phyloP scores from a whole-genome alignment of 2,329 filamentous ascomycete genomes.

The Botryosphaeria agaves region DNA sequence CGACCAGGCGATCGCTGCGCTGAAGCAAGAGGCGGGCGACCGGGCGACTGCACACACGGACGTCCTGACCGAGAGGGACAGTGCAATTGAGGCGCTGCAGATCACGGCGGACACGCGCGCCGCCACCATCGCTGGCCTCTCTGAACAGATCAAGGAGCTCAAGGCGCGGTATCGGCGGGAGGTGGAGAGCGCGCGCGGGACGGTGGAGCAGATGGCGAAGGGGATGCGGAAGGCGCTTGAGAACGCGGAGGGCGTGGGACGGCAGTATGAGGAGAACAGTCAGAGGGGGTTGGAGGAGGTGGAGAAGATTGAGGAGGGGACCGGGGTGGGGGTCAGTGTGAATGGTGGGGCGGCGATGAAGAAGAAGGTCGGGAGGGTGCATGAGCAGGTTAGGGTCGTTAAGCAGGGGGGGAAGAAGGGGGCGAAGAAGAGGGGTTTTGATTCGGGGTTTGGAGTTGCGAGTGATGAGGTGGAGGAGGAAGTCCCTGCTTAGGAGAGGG shows the following conservation, averaged over 20 bases:
- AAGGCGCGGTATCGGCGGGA: slow-evolving; percentile 15
- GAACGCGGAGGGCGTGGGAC: background rate
- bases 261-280: slow-evolving; percentile 1
- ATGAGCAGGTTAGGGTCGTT: background rate
- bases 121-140: slow-evolving; percentile 14
- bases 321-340: background rate
- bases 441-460: no score
- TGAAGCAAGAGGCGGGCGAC: slow-evolving; percentile 12
- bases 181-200: slow-evolving; percentile 7
- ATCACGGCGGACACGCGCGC: slow-evolving; percentile 15
- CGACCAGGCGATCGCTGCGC: slow-evolving; percentile 19
- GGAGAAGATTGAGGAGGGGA: slow-evolving; percentile 8
- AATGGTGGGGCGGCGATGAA: background rate
- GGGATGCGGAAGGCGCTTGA: slow-evolving; percentile 4
- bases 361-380: background rate
- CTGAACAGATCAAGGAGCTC: slow-evolving; percentile 14
- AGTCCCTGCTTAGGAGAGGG: no score
- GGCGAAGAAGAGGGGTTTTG: background rate
- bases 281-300: slow-evolving; percentile 4
- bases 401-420: background rate
- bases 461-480: no score
- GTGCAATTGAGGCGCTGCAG: slow-evolving; percentile 15
- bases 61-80: slow-evolving; percentile 9
- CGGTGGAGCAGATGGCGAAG: slow-evolving; percentile 6
- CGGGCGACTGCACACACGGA: slow-evolving; percentile 9